Base-by-base conservation (phyloP, 192 early-diverging fungal genomes). In the Gryganskiella cystojenkinii region DNA sequence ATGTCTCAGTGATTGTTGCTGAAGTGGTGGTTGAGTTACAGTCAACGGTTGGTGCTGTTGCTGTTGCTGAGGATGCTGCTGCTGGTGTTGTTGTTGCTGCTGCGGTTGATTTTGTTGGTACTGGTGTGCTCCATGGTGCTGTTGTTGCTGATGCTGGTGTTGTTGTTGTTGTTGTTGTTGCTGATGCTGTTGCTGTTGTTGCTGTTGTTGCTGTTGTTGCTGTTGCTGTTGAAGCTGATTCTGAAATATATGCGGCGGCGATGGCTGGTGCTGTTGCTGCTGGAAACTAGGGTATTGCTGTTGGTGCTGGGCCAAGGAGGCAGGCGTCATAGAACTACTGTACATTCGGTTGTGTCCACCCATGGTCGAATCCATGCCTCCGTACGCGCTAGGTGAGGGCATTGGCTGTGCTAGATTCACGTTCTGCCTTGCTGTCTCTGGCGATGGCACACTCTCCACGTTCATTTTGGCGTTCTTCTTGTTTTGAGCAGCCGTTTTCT, bases 281-380 rank as follows among this genome's bases (percentile, higher is more conserved):
- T 78, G 74, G 49, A 78, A 78, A 37, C 66, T 69, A 34, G 74
- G 67, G 43, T 78, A 78, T 47, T 78, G 74, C 47, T 78, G 74
- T 20, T 78, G 74, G 50, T 78, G 74, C 50, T 78, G 74, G 0
- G 74, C 65, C 27, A 78, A 57, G 0, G 66, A 51, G 13, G 61
- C 67, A 0, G 65, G 59, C 28, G 74, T 78, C 53, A 78, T 45
- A 2, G 64, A 24, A n/a, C 45, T 78, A 44, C 64, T 69, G 43
- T 78, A 78, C 50, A 69, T 55, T 27, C 74, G 74, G 33, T 60
- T 69, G 30, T 78, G 66, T 9, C 49, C 54, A 9, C 60, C 30
- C 37, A 78, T 52, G 28, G 74, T 51, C 14, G 74, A 50, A n/a
- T 78, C 61, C 55, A 78, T 28, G 25, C 42, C 56, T 31, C 53